A percentile compares a stretch with the other conserved stretches of the same genome.
phyloP scores from a whole-genome alignment of 345 rosid genomes.

The Rubroshorea leprosula region DNA sequence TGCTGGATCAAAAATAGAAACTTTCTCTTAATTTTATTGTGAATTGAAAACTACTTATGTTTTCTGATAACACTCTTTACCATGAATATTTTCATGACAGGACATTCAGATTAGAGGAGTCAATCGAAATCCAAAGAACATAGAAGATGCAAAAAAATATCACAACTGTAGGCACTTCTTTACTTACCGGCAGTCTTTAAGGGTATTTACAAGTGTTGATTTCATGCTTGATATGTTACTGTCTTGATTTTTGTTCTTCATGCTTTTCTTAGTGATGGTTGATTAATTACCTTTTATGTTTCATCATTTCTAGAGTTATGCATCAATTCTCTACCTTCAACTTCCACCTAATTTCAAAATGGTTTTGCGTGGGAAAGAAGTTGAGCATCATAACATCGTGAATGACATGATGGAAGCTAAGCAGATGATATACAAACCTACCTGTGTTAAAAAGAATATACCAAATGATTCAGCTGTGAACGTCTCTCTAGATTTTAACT shows the following conservation, averaged over 20 bases:
- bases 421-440: conserved; percentile 45
- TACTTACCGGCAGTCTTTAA: conserved; percentile 63
- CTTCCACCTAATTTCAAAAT: conserved; percentile 55
- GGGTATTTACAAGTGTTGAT: conserved; percentile 29
- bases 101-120: conserved; percentile 78
- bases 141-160: conserved; percentile 49
- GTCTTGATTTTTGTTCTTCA: not conserved
- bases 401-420: conserved; percentile 55
- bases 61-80: not conserved
- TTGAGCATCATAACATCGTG: conserved; percentile 48
- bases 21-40: not conserved
- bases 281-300: conserved; percentile 3
- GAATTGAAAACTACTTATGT: not conserved
- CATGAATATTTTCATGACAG: conserved; percentile 27
- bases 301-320: conserved; percentile 47
- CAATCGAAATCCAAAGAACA: conserved; percentile 55
- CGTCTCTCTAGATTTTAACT: not conserved
- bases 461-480: conserved; percentile 33
- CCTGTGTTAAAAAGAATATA: conserved; percentile 20
- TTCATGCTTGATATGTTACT: conserved; percentile 5
- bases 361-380: conserved; percentile 46
- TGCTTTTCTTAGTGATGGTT: not conserved
- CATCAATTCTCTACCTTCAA: conserved; percentile 69
- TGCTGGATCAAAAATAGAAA: not conserved
- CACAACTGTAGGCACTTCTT: conserved; percentile 57